phyloP scores from a whole-genome alignment of 495 filamentous ascomycete species.

The Penicillium ochrochloron region DNA sequence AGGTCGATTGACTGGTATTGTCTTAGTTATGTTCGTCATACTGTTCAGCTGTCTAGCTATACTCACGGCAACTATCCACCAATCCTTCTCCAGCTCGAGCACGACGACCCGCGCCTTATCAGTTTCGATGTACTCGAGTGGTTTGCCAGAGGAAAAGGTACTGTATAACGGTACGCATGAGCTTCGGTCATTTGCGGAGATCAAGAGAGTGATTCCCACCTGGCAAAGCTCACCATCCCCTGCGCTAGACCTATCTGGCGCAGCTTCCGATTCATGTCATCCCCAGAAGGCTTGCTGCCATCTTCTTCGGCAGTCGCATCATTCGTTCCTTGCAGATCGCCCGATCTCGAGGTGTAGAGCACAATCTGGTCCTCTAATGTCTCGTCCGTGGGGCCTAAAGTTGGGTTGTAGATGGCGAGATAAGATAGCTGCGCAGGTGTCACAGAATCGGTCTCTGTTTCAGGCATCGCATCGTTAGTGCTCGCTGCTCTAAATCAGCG shows the following conservation, averaged over 20 bases:
- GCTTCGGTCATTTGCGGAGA: constrained; percentile 14
- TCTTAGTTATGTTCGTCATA: constrained; percentile 25
- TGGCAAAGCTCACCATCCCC: constrained; percentile 93
- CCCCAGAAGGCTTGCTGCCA: constrained; percentile 60
- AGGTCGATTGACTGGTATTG: constrained; percentile 69
- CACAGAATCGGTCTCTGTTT: constrained; percentile 42
- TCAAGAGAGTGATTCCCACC: constrained; percentile 46
- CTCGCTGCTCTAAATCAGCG: constrained; percentile 5
- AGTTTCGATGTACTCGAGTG: constrained; percentile 87
- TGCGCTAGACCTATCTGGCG: constrained; percentile 96
- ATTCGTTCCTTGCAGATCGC: constrained; percentile 36
- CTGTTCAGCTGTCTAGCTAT: constrained; percentile 22
- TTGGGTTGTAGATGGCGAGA: constrained; percentile 92
- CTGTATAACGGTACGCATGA: constrained; percentile 41
- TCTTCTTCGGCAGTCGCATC: constrained; percentile 51
- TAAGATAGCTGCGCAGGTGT: constrained; percentile 86
- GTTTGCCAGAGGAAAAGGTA: constrained; percentile 75
- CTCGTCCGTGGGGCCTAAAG: constrained; percentile 84
- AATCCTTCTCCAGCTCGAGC: constrained; percentile 82
- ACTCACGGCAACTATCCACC: constrained; percentile 91
- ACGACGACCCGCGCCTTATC: constrained; percentile 83
- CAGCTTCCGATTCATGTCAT: constrained; percentile 78
- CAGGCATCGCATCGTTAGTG: constrained; percentile 46
- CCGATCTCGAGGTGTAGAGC: constrained; percentile 71
- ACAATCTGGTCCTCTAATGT: constrained; percentile 88